Conservation (phyloP, 78 protist genomes). For the Guillardia theta region DNA sequence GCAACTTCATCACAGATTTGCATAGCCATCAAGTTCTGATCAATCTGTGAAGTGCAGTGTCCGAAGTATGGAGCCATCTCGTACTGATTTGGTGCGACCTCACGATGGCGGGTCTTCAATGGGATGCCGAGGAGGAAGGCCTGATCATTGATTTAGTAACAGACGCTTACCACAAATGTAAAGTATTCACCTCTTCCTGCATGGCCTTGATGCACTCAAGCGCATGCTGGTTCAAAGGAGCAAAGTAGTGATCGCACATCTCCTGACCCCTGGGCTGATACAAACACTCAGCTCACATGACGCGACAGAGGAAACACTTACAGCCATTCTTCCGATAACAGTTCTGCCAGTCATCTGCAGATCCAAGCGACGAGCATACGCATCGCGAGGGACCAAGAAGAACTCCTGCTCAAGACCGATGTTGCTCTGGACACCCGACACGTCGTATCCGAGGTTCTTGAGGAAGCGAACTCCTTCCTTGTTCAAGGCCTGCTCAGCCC, state of each 20-base stretch:
- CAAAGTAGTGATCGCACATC: slow-evolving; percentile 89
- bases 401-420: slow-evolving; percentile 89
- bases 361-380: slow-evolving; percentile 78
- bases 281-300: too few relatives aligned
- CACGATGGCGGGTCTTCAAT: slow-evolving; percentile 82
- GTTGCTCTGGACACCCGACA: background rate
- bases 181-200: too few relatives aligned
- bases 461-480: background rate
- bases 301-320: too few relatives aligned
- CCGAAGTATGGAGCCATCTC: slow-evolving; percentile 89
- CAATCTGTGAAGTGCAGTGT: slow-evolving; percentile 62
- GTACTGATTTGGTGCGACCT: slow-evolving; percentile 94
- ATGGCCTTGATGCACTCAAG: slow-evolving; percentile 68
- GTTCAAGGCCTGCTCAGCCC: slow-evolving; percentile 43
- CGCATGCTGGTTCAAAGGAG: slow-evolving; percentile 70
- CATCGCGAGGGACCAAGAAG: slow-evolving; percentile 81
- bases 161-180: too few relatives aligned
- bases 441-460: background rate
- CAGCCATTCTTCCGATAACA: background rate
- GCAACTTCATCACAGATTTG: slow-evolving; percentile 55
- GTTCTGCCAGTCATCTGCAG: slow-evolving; percentile 76
- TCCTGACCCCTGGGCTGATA: slow-evolving; percentile 88
- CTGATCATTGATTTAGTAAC: slow-evolving; percentile 70
- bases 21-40: slow-evolving; percentile 89
- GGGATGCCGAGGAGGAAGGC: slow-evolving; percentile 87